Conservation (phyloP, 148 eudicot genomes). For the Fagopyrum homotropicum region DNA sequence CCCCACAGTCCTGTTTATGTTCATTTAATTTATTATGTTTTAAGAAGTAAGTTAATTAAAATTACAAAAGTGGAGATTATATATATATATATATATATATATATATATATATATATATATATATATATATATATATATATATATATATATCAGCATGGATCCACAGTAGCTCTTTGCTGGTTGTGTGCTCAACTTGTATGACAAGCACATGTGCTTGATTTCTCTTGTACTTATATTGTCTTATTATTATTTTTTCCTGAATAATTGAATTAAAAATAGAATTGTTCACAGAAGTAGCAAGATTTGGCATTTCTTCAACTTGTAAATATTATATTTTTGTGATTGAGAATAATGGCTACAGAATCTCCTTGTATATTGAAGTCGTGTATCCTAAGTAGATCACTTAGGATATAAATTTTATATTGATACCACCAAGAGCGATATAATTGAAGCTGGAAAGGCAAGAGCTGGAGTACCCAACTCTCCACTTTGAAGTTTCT, state of each 20-base stretch:
- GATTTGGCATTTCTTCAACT: background rate
- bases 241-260: background rate
- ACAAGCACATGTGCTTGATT: background rate
- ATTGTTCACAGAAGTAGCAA: background rate
- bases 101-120: background rate
- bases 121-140: background rate
- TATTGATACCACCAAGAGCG: too few relatives aligned
- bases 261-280: background rate
- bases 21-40: background rate
- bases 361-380: too few relatives aligned
- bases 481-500: conserved; percentile 3
- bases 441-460: background rate
- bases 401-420: too few relatives aligned
- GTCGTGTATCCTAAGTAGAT: too few relatives aligned
- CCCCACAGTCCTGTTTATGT: background rate
- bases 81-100: background rate
- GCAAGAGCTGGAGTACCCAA: background rate
- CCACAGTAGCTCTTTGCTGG: background rate
- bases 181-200: background rate
- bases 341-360: too few relatives aligned
- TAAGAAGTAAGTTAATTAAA: too few relatives aligned
- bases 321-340: too few relatives aligned
- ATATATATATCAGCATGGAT: background rate
- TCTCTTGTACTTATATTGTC: background rate
- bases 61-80: background rate